Evolutionary conservation across 768 basidiomycete genomes (phyloP).

Genomic region (Fomitopsis serialis): DNA sequence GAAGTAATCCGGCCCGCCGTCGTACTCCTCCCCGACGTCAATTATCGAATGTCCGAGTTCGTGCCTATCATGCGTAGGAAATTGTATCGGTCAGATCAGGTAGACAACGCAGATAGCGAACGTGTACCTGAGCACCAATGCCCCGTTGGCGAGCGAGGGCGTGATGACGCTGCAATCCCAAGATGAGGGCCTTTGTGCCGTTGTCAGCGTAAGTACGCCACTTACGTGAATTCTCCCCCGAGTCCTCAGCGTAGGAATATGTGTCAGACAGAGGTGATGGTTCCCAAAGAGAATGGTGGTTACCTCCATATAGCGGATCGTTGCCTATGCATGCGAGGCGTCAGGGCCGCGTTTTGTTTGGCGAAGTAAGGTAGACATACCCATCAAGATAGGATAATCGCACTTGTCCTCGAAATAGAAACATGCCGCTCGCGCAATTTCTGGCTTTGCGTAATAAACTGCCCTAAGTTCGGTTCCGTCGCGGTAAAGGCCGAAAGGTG

Average conservation of each 20-base stretch:
- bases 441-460: conserved; percentile 64
- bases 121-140: conserved; percentile 55
- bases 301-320: conserved; percentile 76
- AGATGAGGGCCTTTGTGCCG: neutral
- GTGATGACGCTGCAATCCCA: conserved; percentile 55
- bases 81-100: neutral
- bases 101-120: neutral
- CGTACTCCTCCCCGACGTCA: conserved; percentile 78
- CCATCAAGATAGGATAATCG: conserved; percentile 72
- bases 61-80: conserved; percentile 30
- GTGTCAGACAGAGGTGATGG: no score
- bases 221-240: conserved; percentile 76
- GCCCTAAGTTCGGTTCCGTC: conserved; percentile 73
- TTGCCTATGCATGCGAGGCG: conserved; percentile 45
- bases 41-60: conserved; percentile 81
- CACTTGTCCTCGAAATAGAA: conserved; percentile 56
- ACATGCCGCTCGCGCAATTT: conserved; percentile 67
- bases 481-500: conserved; percentile 37
- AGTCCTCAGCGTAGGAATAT: conserved; percentile 39
- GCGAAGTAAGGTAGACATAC: conserved; percentile 26
- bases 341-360: neutral
- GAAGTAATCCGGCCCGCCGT: conserved; percentile 70
- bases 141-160: conserved; percentile 66
- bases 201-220: conserved; percentile 1
- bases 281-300: conserved; percentile 9